Conservation (phyloP, 2,329 filamentous ascomycete genomes). For the Blastomyces parvus region DNA sequence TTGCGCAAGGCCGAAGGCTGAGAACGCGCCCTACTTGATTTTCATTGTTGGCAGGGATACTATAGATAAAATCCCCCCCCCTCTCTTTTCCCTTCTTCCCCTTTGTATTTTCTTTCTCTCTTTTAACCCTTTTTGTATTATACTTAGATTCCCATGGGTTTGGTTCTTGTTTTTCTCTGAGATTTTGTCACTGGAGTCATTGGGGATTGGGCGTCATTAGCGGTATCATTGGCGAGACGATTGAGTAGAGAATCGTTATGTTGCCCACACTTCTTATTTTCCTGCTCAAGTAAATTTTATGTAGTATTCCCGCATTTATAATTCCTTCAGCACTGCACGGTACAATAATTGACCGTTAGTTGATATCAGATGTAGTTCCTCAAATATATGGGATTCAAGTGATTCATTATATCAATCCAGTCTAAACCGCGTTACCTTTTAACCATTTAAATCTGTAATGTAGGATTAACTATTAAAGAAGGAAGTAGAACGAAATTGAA, state of each 20-base stretch:
- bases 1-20: slow-evolving; percentile 5
- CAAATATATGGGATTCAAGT: not conserved
- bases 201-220: not conserved
- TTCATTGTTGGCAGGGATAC: not conserved
- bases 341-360: not conserved
- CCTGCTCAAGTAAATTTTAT: not conserved
- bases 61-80: not conserved
- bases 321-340: not conserved
- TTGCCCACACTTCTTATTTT: not conserved
- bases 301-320: not conserved
- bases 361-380: not conserved
- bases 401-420: not conserved
- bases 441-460: not conserved
- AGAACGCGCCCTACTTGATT: not conserved
- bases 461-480: not conserved
- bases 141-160: not conserved
- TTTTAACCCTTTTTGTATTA: not conserved
- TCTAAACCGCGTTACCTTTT: not conserved
- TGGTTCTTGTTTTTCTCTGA: not conserved
- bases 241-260: not conserved
- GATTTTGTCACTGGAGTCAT: not conserved
- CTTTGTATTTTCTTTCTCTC: no score
- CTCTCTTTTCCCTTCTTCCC: no score
- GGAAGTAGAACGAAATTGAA: not conserved
- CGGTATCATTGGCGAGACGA: not conserved